Evolutionary conservation across 2,329 filamentous ascomycete species (phyloP).

Genomic region (Ophiognomonia clavigignenti-juglandacearum): DNA sequence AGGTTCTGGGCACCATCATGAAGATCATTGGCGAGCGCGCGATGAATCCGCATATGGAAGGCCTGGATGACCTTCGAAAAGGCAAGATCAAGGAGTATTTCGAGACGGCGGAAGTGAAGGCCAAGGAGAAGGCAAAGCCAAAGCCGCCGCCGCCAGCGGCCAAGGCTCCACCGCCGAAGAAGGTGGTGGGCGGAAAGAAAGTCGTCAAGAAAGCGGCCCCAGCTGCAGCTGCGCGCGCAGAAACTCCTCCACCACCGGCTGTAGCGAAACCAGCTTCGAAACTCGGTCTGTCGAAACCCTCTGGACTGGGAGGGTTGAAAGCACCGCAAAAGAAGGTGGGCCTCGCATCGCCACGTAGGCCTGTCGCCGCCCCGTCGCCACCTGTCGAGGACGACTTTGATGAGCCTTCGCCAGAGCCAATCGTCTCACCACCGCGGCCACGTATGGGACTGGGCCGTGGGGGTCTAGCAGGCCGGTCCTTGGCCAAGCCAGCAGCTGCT

Average conservation of each 20-base stretch:
- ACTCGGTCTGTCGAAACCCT: constrained; percentile 50
- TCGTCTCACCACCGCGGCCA: constrained; percentile 41
- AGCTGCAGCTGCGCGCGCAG: constrained; percentile 27
- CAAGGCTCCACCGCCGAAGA: constrained; percentile 45
- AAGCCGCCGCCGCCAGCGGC: constrained; percentile 68
- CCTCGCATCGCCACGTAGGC: constrained; percentile 48
- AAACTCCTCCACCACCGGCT: constrained; percentile 49
- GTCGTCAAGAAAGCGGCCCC: constrained; percentile 45
- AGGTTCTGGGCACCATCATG: constrained; percentile 91
- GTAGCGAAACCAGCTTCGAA: constrained; percentile 51
- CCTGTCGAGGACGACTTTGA: constrained; percentile 35
- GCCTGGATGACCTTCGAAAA: constrained; percentile 92
- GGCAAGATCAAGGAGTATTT: constrained; percentile 92
- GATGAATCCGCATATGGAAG: constrained; percentile 89
- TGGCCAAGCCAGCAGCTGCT: constrained; percentile 63
- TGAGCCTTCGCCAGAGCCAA: constrained; percentile 43
- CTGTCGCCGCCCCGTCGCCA: constrained; percentile 42
- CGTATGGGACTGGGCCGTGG: constrained; percentile 69
- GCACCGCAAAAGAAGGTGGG: constrained; percentile 52
- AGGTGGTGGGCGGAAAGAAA: constrained; percentile 41
- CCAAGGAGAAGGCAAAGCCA: constrained; percentile 91
- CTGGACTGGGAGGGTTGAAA: constrained; percentile 52
- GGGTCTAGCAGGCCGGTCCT: constrained; percentile 78
- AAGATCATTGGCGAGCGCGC: constrained; percentile 96
- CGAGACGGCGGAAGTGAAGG: constrained; percentile 76